Evolutionary conservation across 495 filamentous ascomycete genomes (phyloP), one percentile per base, ranked within the genome.

Genomic region (Podospora conica): DNA sequence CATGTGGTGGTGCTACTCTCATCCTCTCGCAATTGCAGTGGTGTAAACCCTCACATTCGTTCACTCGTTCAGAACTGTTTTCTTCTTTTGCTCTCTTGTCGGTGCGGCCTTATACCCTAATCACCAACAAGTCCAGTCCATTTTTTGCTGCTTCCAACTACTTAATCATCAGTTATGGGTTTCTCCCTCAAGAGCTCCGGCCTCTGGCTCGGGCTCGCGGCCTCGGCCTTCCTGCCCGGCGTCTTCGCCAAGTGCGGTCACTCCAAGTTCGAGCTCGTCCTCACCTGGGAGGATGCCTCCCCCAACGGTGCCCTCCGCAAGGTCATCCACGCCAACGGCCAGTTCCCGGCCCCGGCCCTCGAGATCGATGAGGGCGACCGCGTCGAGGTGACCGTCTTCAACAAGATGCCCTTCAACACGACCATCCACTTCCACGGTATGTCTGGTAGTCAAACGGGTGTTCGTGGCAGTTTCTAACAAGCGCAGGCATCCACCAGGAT

Each of bases 391-490:
- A 63, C 76, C 24, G 80, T 85, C 1, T 68, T 73, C 28, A 85
- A 84, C 66, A 67, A 76, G 7, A 75, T 83, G 63, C 80, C 80
- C 2, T 80, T 77, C 58, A 77, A 77, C 55, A 80, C 79, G 0
- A 81, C 81, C 8, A 72, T 86, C 9, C 83, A 86, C 67, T 85
- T 82, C 57, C 84, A 85, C 69, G 82, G 85, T 65, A 74, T 69
- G 66, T 66, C 15, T 7, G 61, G 33, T 63, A 61, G 7, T 57
- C 12, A 12, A 21, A 28, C n/a, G 74, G 63, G 79, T 84, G 66
- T 1, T 0, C 18, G 23, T 1, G 23, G 6, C 12, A 33, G 9
- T 22, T 28, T 31, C 48, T 33, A 62, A 23, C 40, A 29, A 11
- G 10, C 23, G 3, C 53, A 73, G 85, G 85, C 15, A 82, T 85